Percentiles rank a stretch among this genome's conserved stretches.
Conservation (phyloP, 768 basidiomycete species). For the Gyrodon lividus region DNA sequence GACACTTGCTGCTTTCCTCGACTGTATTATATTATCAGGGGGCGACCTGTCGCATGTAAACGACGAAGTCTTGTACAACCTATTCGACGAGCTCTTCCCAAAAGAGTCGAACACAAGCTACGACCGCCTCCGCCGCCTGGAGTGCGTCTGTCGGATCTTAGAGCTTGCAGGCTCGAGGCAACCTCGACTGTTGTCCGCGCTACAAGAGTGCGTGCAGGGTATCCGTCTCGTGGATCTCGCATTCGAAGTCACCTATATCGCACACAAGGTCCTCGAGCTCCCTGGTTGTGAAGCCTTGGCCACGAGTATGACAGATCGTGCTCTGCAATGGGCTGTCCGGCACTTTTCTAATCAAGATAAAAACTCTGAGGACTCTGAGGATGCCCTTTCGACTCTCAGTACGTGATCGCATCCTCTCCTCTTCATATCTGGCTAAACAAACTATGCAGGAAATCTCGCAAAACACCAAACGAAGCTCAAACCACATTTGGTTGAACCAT, state of each 20-base stretch:
- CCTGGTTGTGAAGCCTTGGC: constrained; percentile 26
- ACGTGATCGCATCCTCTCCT: constrained; percentile 11
- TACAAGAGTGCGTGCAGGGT: constrained; percentile 29
- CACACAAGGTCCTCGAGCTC: constrained; percentile 24
- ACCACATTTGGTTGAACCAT: constrained; percentile 65
- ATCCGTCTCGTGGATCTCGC: constrained; percentile 28
- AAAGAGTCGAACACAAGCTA: neutral
- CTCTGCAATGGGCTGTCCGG: constrained; percentile 54
- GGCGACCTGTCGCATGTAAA: constrained; percentile 21
- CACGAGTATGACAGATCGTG: constrained; percentile 41
- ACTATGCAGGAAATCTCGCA: constrained; percentile 12
- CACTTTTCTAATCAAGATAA: constrained; percentile 38
- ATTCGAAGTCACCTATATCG: constrained; percentile 34
- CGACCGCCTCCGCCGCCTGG: constrained; percentile 1
- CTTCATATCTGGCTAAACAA: neutral
- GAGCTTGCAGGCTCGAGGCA: constrained; percentile 23
- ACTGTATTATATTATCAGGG: constrained; percentile 27
- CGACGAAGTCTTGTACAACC: constrained; percentile 29
- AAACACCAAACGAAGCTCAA: constrained; percentile 33
- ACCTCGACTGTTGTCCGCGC: constrained; percentile 13
- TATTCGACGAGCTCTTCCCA: constrained; percentile 27
- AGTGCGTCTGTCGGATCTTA: constrained; percentile 33
- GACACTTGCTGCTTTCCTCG: constrained; percentile 49
- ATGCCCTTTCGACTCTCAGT: constrained; percentile 40
- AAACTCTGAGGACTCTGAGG: constrained; percentile 17